These are phyloP conservation scores for Suillus occidentalis DNA, from an alignment of 768 basidiomycete genomes.

Conservation along the genomic window DNA sequence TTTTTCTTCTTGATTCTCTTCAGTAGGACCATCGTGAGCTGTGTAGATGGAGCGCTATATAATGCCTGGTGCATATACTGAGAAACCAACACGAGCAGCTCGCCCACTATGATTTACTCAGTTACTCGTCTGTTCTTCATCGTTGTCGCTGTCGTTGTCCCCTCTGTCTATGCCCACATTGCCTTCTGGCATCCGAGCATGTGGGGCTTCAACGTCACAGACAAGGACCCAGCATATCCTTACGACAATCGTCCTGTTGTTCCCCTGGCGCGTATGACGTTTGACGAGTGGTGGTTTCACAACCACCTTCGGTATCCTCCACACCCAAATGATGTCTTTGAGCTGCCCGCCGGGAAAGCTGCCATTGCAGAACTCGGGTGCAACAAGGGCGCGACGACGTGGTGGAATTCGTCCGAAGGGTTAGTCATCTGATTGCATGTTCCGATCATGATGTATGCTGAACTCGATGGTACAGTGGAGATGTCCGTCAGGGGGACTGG, in stretches of 20 bases:
- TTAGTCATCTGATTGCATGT: conserved; percentile 1
- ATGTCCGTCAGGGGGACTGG: conserved; percentile 20
- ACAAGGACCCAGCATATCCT: conserved; percentile 21
- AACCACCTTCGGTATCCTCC: conserved; percentile 33
- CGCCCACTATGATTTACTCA: conserved; percentile 4
- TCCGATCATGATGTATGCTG: neutral
- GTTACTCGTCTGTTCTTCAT: conserved; percentile 1
- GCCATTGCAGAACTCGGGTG: conserved; percentile 28
- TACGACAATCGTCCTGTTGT: conserved; percentile 38
- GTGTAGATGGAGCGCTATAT: neutral
- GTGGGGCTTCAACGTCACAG: conserved; percentile 41
- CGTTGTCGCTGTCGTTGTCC: neutral
- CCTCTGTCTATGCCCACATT: conserved; percentile 9
- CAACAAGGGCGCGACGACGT: conserved; percentile 33
- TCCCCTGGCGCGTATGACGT: conserved; percentile 32
- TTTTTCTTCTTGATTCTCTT: neutral
- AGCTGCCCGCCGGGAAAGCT: conserved; percentile 31
- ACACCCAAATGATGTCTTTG: conserved; percentile 28
- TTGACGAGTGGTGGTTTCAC: conserved; percentile 42
- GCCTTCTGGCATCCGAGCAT: conserved; percentile 35
- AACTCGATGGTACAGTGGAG: conserved; percentile 19
- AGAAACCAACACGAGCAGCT: neutral
- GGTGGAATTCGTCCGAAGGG: conserved; percentile 18
- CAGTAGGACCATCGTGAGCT: neutral
- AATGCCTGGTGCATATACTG: neutral